Base-by-base conservation (phyloP, 1,139 yeast species). In the Saccharomyces hybrid region DNA sequence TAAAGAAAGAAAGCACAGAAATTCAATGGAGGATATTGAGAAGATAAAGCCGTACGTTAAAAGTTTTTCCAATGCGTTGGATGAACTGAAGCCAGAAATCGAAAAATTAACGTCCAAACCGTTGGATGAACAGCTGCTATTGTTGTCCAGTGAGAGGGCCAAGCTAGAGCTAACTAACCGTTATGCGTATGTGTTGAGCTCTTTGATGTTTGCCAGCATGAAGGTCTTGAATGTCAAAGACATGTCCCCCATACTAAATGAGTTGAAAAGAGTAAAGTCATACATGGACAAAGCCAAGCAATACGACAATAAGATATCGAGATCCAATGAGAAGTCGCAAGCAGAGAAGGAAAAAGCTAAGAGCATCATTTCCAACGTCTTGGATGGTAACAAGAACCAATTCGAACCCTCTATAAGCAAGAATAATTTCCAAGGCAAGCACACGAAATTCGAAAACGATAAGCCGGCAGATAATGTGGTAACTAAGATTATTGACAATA, bases 261-360 rank as follows among this genome's bases (percentile, higher is more conserved):
- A 90, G 67, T 75, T 90, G 53, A 76, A 75, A 24, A 75, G 95
- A 59, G 84, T 90, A 47, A 86, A 86, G 68, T 69, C 76, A 14
- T 85, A 84, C 63, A 85, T 88, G 84, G 78, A 77, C 47, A 77
- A 84, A 65, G 78, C 81, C 49, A 81, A 83, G 59, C 74, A 71
- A 7, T 70, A 78, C 2, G 79, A 75, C 53, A 59, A 57, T 3
- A 60, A 62, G 52, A 58, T 62, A 44, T 55, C 62, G 21, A 54
- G 62, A 14, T 62, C 64, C 28, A 47, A 41, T 6, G 44, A 52
- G 46, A 52, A 38, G 6, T 51, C 53, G 16, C 38, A 55, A 16
- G 55, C 54, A 31, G 59, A 58, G 46, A 59, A 62, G 41, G 54
- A 58, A 21, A 58, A 53, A 19, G 64, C 61, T n/a, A 55, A 60